phyloP scores from a whole-genome alignment of 1,139 yeast genomes.

The Kluyveromyces marxianus region DNA sequence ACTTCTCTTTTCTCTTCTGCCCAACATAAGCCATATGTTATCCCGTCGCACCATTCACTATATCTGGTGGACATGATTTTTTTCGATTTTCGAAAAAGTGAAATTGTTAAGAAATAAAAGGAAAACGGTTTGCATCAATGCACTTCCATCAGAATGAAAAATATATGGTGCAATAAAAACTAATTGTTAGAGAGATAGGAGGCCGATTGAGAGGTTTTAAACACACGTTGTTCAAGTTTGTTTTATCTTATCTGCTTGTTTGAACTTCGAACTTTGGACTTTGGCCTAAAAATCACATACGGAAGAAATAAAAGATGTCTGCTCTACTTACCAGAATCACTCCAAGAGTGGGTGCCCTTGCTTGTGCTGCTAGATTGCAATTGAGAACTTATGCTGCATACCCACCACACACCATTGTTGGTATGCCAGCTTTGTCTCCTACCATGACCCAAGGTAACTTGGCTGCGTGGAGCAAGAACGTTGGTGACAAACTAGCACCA shows the following conservation, averaged over 20 bases:
- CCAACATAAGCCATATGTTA: neutral
- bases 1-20: too few relatives aligned
- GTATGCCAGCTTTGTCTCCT: constrained; percentile 87
- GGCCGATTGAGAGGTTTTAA: too few relatives aligned
- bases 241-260: too few relatives aligned
- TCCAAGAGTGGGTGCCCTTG: constrained; percentile 20
- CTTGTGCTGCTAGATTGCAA: constrained; percentile 19
- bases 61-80: neutral
- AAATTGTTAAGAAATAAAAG: constrained; percentile 1
- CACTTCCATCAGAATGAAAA: neutral
- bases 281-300: too few relatives aligned
- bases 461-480: constrained; percentile 80
- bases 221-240: too few relatives aligned
- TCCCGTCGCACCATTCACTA: neutral
- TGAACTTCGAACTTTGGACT: too few relatives aligned
- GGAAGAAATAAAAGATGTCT: neutral
- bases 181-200: too few relatives aligned
- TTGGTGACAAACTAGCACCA: constrained; percentile 79
- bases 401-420: constrained; percentile 57
- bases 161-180: too few relatives aligned
- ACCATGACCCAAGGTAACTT: constrained; percentile 96
- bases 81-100: neutral
- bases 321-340: constrained; percentile 19
- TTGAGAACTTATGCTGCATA: constrained; percentile 35
- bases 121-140: neutral